Base-by-base conservation (phyloP, 2,329 filamentous ascomycete genomes). In the Pseudocercospora vitis region DNA sequence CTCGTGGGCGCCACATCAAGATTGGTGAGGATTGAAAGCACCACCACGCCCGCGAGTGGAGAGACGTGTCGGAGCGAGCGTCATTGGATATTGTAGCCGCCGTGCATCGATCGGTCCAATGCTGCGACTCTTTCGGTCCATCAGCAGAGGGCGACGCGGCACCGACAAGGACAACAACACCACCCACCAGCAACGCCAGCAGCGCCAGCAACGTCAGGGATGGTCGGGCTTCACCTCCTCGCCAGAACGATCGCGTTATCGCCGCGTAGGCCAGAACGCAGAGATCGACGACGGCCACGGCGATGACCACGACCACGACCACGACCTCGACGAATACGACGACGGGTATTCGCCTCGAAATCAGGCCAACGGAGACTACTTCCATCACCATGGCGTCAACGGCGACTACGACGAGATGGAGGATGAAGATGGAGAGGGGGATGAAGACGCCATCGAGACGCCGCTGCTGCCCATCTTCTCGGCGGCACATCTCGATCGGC, bases 401-500 rank as follows among this genome's bases (percentile, higher is more conserved):
- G 42, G 63, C 16, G 72, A 73, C 19, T 70, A 74, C 3, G 70
- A 71, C 6, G 71, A 70, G 29, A 69, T 71, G 37, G 69, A 74
- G 21, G 70, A 70, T 2, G 71, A 73, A 14, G 73, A 72, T 5
- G 71, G 73, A 18, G 73, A 72, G 18, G 74, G 75, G 18, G 73
- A 77, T 48, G 74, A 71, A 35, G 70, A 71, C 29, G 68, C 72
- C 6, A 71, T 77, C 55, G 74, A 75, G 19, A 74, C 76, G 39
- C 80, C 81, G 61, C 71, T 84, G 21, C 76, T 95, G 57, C 90
- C 90, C 44, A 84, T 95, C 52, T 95, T 95, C 71, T 91, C 88
- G 42, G 82, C 87, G 18, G 81, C 82, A 52, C 86, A 91, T 71
- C 79, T 95, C 61, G 91, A 96, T 74, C 81, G 87, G 7, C 80